These are phyloP conservation scores for Dactylellina sp. DNA, from an alignment of 2,329 filamentous ascomycete species.

Conservation along the genomic window DNA sequence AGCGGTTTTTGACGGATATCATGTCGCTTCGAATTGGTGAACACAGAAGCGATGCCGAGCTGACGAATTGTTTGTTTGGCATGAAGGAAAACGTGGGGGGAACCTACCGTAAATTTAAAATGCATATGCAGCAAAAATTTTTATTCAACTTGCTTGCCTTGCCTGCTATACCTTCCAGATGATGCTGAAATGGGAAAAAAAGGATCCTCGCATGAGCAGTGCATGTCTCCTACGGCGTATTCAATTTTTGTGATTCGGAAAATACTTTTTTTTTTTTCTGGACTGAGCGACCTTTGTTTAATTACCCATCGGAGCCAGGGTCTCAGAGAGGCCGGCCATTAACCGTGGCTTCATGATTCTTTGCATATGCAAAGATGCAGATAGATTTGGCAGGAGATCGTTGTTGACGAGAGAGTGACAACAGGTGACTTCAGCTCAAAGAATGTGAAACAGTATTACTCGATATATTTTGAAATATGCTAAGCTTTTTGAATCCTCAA, in stretches of 20 bases:
- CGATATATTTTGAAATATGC: slow-evolving; percentile 25
- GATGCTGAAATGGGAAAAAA: slow-evolving; percentile 8
- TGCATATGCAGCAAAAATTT: slow-evolving; percentile 5
- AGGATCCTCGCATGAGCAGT: not conserved
- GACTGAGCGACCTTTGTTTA: slow-evolving; percentile 20
- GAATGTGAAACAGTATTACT: slow-evolving; percentile 44
- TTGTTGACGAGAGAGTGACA: slow-evolving; percentile 8
- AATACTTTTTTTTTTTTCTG: not conserved
- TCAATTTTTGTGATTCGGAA: slow-evolving; percentile 12
- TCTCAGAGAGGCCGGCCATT: slow-evolving; percentile 28
- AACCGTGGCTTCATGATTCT: slow-evolving; percentile 49
- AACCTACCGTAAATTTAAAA: slow-evolving; percentile 8
- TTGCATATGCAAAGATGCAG: slow-evolving; percentile 38
- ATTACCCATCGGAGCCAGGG: slow-evolving; percentile 1
- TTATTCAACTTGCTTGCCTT: not conserved
- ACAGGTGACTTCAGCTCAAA: slow-evolving; percentile 39
- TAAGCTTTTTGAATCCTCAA: slow-evolving; percentile 24
- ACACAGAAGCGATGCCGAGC: not conserved
- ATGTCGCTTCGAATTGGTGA: not conserved
- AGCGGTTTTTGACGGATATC: slow-evolving; percentile 48
- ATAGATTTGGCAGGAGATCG: slow-evolving; percentile 20
- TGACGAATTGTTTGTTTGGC: not conserved
- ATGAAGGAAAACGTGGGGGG: slow-evolving; percentile 15
- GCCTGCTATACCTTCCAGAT: slow-evolving; percentile 21
- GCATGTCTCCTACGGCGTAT: slow-evolving; percentile 6